Percentiles rank a stretch among this genome's conserved stretches.
Evolutionary conservation across 805 yeast species (phyloP).

Genomic region (Torulaspora microellipsoides): DNA sequence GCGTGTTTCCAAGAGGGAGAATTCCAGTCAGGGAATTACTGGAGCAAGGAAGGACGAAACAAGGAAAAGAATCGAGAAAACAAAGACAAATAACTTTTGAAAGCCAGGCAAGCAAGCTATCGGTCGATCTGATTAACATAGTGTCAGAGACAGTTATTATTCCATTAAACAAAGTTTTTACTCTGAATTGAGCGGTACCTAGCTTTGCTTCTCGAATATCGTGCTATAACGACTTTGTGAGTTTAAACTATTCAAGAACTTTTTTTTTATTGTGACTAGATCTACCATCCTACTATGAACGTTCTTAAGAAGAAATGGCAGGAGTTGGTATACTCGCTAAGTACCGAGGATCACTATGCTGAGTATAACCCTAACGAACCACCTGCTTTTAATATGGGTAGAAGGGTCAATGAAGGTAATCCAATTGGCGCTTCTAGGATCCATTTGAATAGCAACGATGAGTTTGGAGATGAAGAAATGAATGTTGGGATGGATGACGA

Average conservation of each 20-base stretch:
- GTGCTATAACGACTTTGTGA: too few relatives aligned
- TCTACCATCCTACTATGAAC: slow-evolving; percentile 25
- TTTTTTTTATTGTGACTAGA: not conserved
- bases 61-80: not conserved
- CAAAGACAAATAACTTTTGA: not conserved
- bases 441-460: slow-evolving; percentile 14
- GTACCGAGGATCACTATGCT: slow-evolving; percentile 66
- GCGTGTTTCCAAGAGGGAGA: not conserved
- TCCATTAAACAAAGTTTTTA: too few relatives aligned
- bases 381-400: slow-evolving; percentile 28
- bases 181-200: too few relatives aligned
- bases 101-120: too few relatives aligned
- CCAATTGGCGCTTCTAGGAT: slow-evolving; percentile 17
- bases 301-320: slow-evolving; percentile 44
- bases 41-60: not conserved
- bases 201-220: too few relatives aligned
- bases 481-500: slow-evolving; percentile 14
- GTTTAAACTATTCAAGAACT: too few relatives aligned
- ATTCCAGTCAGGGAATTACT: not conserved
- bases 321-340: slow-evolving; percentile 58
- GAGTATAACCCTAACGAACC: slow-evolving; percentile 51
- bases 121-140: too few relatives aligned
- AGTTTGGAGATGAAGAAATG: slow-evolving; percentile 17
- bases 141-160: too few relatives aligned
- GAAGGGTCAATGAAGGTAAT: slow-evolving; percentile 18